phyloP scores from a whole-genome alignment of 2,329 filamentous ascomycete species.

The Elsinoe fawcettii region DNA sequence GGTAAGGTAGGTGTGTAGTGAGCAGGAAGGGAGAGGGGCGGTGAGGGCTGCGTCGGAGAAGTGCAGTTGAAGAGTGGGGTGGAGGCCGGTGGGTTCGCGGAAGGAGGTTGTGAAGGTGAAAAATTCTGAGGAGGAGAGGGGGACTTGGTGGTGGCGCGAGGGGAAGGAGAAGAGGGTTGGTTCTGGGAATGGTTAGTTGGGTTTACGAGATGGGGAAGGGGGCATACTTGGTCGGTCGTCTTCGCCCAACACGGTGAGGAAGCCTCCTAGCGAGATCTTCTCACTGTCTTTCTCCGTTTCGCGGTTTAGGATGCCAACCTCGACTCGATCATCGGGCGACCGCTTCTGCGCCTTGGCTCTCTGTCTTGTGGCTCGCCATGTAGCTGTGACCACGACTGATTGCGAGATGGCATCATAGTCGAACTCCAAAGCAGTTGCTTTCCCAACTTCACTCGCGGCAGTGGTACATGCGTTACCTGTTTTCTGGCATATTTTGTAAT shows the following conservation, averaged over 20 bases:
- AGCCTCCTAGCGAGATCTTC: conserved; percentile 70
- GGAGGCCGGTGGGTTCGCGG: conserved; percentile 66
- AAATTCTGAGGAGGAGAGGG: conserved; percentile 28
- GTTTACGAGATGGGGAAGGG: background rate
- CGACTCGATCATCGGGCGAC: conserved; percentile 50
- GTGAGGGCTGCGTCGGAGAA: conserved; percentile 49
- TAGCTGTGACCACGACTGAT: conserved; percentile 55
- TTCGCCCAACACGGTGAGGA: conserved; percentile 70
- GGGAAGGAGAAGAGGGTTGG: conserved; percentile 77
- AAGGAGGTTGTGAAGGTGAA: conserved; percentile 56
- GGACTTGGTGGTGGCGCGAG: conserved; percentile 61
- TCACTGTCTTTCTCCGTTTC: conserved; percentile 59
- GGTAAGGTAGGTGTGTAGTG: conserved; percentile 71
- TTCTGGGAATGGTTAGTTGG: conserved; percentile 36
- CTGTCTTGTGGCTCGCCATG: conserved; percentile 44
- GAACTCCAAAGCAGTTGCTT: conserved; percentile 63
- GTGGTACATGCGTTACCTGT: conserved; percentile 38
- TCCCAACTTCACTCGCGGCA: conserved; percentile 39
- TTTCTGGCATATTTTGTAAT: conserved; percentile 8
- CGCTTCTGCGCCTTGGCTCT: conserved; percentile 40
- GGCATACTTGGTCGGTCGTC: conserved; percentile 56
- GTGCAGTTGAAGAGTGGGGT: conserved; percentile 67
- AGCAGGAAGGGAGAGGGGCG: conserved; percentile 50
- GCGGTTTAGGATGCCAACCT: conserved; percentile 69
- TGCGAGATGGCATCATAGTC: conserved; percentile 66